Evolutionary conservation across 2,329 filamentous ascomycete genomes (phyloP).

Genomic region (Metarhizium album): DNA sequence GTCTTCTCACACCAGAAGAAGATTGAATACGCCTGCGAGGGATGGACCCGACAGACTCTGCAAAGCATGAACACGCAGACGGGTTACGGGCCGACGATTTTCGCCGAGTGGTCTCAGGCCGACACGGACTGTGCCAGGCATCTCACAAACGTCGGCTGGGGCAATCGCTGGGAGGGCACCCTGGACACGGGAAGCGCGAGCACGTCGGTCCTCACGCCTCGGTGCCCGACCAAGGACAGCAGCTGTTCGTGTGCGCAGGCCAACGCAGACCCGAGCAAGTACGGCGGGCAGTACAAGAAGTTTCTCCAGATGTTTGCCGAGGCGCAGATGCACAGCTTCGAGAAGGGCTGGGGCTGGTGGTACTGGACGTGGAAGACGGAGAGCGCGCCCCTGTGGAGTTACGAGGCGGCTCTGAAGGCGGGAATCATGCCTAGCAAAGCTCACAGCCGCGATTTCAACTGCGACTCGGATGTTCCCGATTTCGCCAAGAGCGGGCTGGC

Average conservation of each 20-base stretch:
- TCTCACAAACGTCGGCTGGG: constrained; percentile 82
- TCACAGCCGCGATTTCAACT: constrained; percentile 60
- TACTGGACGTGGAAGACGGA: constrained; percentile 99
- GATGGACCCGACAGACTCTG: constrained; percentile 72
- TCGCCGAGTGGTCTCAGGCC: constrained; percentile 95
- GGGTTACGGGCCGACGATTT: constrained; percentile 87
- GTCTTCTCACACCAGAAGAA: constrained; percentile 72
- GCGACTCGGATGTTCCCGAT: constrained; percentile 44
- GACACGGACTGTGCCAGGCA: constrained; percentile 86
- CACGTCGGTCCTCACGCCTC: constrained; percentile 54
- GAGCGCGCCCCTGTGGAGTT: constrained; percentile 80
- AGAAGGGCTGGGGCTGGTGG: constrained; percentile 93
- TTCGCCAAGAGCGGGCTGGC: constrained; percentile 35
- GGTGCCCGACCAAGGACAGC: constrained; percentile 57
- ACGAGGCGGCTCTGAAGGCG: constrained; percentile 64
- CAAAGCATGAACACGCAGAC: constrained; percentile 60
- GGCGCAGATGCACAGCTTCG: constrained; percentile 92
- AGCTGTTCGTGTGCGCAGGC: constrained; percentile 65
- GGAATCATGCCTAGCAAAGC: constrained; percentile 72
- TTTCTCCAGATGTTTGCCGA: constrained; percentile 86
- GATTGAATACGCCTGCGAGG: constrained; percentile 75
- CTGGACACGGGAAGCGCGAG: constrained; percentile 55
- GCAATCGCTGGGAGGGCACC: constrained; percentile 87
- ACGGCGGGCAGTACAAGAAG: constrained; percentile 65
- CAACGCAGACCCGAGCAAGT: constrained; percentile 60